These are phyloP conservation scores for Colletotrichum eleusines DNA, from an alignment of 2,329 filamentous ascomycete genomes.

Conservation along the genomic window DNA sequence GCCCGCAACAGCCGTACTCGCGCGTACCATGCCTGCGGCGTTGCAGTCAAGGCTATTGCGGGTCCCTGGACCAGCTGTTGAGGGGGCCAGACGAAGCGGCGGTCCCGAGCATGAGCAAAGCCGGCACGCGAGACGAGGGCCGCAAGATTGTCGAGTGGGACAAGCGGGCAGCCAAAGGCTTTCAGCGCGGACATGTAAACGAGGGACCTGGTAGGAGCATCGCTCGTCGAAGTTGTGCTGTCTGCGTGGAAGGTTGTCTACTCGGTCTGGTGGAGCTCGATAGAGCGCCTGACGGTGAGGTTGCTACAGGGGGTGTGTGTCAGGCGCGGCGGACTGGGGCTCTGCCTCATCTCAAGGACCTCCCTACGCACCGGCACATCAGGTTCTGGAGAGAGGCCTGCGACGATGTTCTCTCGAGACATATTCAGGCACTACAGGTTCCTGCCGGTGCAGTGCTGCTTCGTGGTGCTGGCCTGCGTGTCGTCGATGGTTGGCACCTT, in stretches of 20 bases:
- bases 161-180: slow-evolving; percentile 47
- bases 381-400: neutral
- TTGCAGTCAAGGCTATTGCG: slow-evolving; percentile 46
- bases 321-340: too few species aligned
- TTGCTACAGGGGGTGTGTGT: slow-evolving; percentile 33
- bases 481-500: neutral
- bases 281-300: slow-evolving; percentile 58
- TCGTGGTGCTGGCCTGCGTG: neutral
- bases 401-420: neutral
- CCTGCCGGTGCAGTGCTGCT: neutral
- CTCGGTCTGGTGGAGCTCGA: slow-evolving; percentile 58
- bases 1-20: neutral
- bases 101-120: slow-evolving; percentile 49
- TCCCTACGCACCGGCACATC: slow-evolving; percentile 14
- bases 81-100: slow-evolving; percentile 48
- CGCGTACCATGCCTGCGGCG: slow-evolving; percentile 49
- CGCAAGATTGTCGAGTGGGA: too few species aligned
- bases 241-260: slow-evolving; percentile 57
- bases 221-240: slow-evolving; percentile 48
- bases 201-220: slow-evolving; percentile 50
- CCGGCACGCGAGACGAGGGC: slow-evolving; percentile 39
- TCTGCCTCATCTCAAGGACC: neutral
- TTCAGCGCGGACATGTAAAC: slow-evolving; percentile 55
- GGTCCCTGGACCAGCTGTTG: slow-evolving; percentile 50
- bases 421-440: neutral